A percentile compares a stretch with the other conserved stretches of the same genome.
Evolutionary conservation across 805 yeast species (phyloP).

Genomic region (Blastobotrys americana): DNA sequence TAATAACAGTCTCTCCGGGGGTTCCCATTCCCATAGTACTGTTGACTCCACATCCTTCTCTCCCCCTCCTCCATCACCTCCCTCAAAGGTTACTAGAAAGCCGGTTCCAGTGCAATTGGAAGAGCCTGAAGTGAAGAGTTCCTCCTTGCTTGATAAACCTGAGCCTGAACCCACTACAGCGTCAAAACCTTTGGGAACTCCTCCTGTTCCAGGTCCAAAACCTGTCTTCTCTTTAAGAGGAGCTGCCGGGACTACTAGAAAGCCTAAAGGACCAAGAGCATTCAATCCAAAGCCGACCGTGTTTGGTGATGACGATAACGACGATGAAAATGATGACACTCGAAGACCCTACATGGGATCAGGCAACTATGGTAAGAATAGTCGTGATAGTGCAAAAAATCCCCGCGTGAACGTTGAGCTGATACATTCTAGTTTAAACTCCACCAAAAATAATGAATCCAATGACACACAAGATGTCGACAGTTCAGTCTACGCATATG

Average conservation of each 20-base stretch:
- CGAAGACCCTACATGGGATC: slow-evolving; percentile 13
- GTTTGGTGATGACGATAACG: slow-evolving; percentile 7
- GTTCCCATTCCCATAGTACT: too few species aligned
- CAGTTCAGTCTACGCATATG: slow-evolving; percentile 34
- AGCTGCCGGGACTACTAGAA: too few species aligned
- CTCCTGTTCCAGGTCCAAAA: slow-evolving; percentile 10
- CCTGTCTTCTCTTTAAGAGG: slow-evolving; percentile 2
- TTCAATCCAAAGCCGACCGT: slow-evolving; percentile 1
- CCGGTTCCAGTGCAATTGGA: slow-evolving; percentile 38
- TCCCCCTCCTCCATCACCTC: slow-evolving; percentile 37
- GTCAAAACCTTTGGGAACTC: too few species aligned
- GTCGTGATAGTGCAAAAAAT: neutral
- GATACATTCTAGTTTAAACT: slow-evolving; percentile 2
- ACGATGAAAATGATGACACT: slow-evolving; percentile 5
- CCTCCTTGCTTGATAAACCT: too few species aligned
- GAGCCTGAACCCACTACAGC: too few species aligned
- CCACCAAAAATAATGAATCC: slow-evolving; percentile 8
- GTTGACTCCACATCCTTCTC: too few species aligned
- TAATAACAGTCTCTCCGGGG: too few species aligned
- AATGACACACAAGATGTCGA: slow-evolving; percentile 3
- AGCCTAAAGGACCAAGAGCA: slow-evolving; percentile 3
- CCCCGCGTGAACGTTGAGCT: slow-evolving; percentile 7
- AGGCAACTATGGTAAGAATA: neutral
- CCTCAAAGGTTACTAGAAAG: slow-evolving; percentile 32
- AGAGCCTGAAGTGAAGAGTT: too few species aligned